Conservation (phyloP, 108 stramenopile genomes). For the Tribonema minus region DNA sequence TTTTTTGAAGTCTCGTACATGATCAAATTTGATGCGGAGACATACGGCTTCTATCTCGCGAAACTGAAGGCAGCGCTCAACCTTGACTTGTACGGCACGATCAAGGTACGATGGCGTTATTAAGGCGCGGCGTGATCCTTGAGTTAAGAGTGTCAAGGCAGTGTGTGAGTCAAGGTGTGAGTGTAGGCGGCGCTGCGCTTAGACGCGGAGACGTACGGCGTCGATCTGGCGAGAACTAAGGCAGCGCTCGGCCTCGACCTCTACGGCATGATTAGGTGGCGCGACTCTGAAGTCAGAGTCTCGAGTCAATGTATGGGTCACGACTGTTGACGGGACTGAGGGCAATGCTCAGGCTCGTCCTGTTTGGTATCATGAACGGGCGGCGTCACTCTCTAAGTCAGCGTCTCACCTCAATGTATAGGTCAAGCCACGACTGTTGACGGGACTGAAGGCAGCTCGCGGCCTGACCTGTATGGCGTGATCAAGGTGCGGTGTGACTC, state of each 20-base stretch:
- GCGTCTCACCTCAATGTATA: too few relatives aligned
- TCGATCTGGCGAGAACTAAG: conserved; percentile 17
- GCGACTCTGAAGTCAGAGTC: too few relatives aligned
- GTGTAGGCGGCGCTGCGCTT: conserved; percentile 18
- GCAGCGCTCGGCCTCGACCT: conserved; percentile 1
- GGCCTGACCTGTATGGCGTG: neutral
- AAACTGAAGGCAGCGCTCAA: conserved; percentile 5
- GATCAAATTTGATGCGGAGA: conserved; percentile 8
- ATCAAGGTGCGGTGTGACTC: too few relatives aligned
- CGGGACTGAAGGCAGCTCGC: conserved; percentile 5
- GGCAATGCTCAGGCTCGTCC: neutral
- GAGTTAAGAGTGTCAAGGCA: too few relatives aligned
- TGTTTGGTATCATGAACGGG: neutral
- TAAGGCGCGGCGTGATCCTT: too few relatives aligned
- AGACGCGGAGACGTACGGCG: conserved; percentile 18
- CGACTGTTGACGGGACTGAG: conserved; percentile 15
- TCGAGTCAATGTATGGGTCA: too few relatives aligned
- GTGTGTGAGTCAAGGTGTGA: too few relatives aligned
- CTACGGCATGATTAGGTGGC: neutral
- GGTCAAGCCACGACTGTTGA: too few relatives aligned
- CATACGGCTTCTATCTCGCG: conserved; percentile 22
- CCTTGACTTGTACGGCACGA: neutral
- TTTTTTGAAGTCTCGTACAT: too few relatives aligned
- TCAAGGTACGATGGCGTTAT: too few relatives aligned
- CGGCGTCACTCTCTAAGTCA: too few relatives aligned